A percentile compares a stretch with the other conserved stretches of the same genome.
Evolutionary conservation across 805 yeast species (phyloP).

Genomic region (Lipomyces chichibuensis): DNA sequence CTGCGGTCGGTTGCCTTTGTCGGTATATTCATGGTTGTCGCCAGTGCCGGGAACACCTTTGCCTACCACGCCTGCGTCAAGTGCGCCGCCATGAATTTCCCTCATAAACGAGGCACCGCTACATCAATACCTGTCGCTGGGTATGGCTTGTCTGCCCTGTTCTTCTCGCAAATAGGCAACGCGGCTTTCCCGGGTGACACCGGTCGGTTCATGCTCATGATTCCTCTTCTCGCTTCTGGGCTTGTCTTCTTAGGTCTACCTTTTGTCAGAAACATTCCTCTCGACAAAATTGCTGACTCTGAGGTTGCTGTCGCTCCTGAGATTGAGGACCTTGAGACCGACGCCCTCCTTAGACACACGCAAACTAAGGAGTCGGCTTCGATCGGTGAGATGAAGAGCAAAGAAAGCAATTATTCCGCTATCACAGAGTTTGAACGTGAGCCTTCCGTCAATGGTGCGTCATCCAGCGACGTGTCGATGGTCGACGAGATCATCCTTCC

Average conservation of each 20-base stretch:
- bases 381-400: conserved; percentile 8
- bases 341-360: conserved; percentile 29
- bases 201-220: conserved; percentile 47
- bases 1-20: conserved; percentile 47
- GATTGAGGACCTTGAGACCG: conserved; percentile 26
- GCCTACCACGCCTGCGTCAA: conserved; percentile 67
- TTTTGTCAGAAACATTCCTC: conserved; percentile 33
- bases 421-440: conserved; percentile 26
- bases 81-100: conserved; percentile 72
- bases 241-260: conserved; percentile 36
- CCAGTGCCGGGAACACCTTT: conserved; percentile 73
- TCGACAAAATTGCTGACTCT: conserved; percentile 25
- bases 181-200: conserved; percentile 62
- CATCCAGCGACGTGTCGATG: conserved; percentile 20
- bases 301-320: conserved; percentile 23
- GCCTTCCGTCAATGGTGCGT: not conserved
- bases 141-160: conserved; percentile 73
- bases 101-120: conserved; percentile 70
- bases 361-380: conserved; percentile 9
- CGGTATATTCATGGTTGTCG: conserved; percentile 53
- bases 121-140: conserved; percentile 75
- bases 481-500: conserved; percentile 23
- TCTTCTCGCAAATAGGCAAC: conserved; percentile 61
- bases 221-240: conserved; percentile 35
- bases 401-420: conserved; percentile 24